These are phyloP conservation scores for Candida ficus DNA, from an alignment of 805 yeast species.

Conservation along the genomic window DNA sequence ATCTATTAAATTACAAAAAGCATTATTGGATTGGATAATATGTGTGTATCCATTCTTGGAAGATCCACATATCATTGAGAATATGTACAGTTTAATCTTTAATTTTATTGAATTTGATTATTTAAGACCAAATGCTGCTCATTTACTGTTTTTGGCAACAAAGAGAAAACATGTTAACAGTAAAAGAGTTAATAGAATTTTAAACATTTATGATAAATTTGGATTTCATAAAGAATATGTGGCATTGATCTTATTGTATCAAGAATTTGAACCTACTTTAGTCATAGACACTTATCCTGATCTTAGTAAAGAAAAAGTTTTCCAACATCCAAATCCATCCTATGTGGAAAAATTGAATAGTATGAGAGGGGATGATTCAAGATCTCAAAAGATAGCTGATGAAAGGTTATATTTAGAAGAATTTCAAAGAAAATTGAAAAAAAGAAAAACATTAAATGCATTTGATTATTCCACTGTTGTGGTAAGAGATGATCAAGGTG, in stretches of 20 bases:
- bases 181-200: constrained; percentile 25
- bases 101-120: constrained; percentile 32
- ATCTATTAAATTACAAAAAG: constrained; percentile 23
- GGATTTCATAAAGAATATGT: constrained; percentile 16
- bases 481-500: constrained; percentile 1
- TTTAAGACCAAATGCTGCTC: constrained; percentile 30
- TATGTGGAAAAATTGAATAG: constrained; percentile 9
- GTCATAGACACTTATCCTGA: constrained; percentile 24
- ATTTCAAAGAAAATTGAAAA: constrained; percentile 14
- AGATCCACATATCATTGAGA: constrained; percentile 13
- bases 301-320: constrained; percentile 23
- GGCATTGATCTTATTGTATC: constrained; percentile 20
- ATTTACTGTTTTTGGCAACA: constrained; percentile 29
- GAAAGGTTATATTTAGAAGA: constrained; percentile 9
- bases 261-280: constrained; percentile 20
- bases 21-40: constrained; percentile 31
- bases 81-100: constrained; percentile 26
- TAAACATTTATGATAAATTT: constrained; percentile 19
- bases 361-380: too few species aligned
- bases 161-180: constrained; percentile 25
- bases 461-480: constrained; percentile 8
- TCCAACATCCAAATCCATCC: constrained; percentile 17
- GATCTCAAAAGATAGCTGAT: too few species aligned
- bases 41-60: constrained; percentile 25
- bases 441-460: constrained; percentile 9